These are phyloP conservation scores for Phaffia australis DNA, from an alignment of 768 basidiomycete species.

Conservation along the genomic window DNA sequence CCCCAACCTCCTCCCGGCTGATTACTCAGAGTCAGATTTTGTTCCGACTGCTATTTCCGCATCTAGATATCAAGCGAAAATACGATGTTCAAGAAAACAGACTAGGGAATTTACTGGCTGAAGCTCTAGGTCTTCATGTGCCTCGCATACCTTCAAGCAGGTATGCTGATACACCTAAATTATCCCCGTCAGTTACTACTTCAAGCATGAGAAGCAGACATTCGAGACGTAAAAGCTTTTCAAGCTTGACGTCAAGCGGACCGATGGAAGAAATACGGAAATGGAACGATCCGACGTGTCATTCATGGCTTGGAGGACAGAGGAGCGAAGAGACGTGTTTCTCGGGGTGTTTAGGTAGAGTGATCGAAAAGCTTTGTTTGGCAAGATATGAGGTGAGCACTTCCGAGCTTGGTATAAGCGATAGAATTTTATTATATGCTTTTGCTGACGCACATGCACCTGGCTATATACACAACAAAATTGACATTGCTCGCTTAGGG, in stretches of 20 bases:
- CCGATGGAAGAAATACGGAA: conserved; percentile 52
- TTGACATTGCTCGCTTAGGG: neutral
- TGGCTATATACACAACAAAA: too few species aligned
- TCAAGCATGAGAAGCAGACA: too few species aligned
- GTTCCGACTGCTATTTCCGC: conserved; percentile 72
- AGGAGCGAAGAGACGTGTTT: conserved; percentile 42
- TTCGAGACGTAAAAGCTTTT: neutral
- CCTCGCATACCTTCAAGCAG: too few species aligned
- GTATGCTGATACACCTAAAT: too few species aligned
- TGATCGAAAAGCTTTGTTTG: conserved; percentile 46
- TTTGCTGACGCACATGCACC: neutral
- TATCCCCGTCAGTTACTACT: too few species aligned
- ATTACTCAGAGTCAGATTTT: conserved; percentile 39
- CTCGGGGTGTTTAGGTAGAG: conserved; percentile 59
- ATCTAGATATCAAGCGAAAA: conserved; percentile 59
- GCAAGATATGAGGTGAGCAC: conserved; percentile 32
- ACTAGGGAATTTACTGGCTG: conserved; percentile 3
- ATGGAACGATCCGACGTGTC: conserved; percentile 35
- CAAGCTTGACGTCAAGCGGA: neutral
- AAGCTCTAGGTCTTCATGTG: conserved; percentile 6
- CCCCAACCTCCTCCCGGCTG: neutral
- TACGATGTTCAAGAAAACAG: conserved; percentile 39
- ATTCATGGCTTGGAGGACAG: conserved; percentile 31
- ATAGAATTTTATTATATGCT: too few species aligned
- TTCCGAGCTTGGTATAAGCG: neutral